Evolutionary conservation across 176 grass and related monocot species (phyloP), one percentile per base, ranked within the genome.

Genomic region (Ensete ventricosum): DNA sequence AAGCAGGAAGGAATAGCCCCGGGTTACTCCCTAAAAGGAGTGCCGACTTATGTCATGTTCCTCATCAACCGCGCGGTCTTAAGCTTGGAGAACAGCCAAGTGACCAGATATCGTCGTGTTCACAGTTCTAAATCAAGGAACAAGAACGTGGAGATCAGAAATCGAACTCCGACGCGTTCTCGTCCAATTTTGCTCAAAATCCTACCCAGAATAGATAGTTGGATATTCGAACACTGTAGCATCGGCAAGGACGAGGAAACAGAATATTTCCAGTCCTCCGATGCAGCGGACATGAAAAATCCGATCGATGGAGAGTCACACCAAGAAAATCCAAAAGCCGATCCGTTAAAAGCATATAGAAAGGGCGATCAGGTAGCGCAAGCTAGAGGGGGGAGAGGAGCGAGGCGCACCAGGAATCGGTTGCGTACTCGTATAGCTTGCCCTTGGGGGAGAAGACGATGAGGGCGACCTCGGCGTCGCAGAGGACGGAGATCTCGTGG

Each of bases 401-500:
- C 14, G 55, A 58, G 55, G 55, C 57, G 57, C 57, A 60, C 57
- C 57, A 8, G n/a, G 57, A 58, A 24, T 82, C 19, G 0, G 69
- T 60, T n/a, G 89, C 71, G 78, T 84, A 88, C 52, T 92, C 21
- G 52, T 76, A 75, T 34, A 92, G 75, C 65, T 76, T 84, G 52
- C 85, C 89, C 73, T 78, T 85, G 58, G 72, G 34, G 77, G 89
- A 92, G 89, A 92, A 92, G 80, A 88, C 23, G 81, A 92, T 20
- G 52, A 86, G 25, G 11, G 78, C 90, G 72, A 92, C 81, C 71
- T 89, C 84, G 53, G 55, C 86, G 74, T 92, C 86, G 77, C 90
- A 92, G 11, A 92, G 83, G 22, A 92, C 84, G 53, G 81, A 82
- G 68, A 92, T 84, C 81, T 92, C 90, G 63, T 60, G 59, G 59